phyloP scores from a whole-genome alignment of 805 yeast genomes.

The Millerozyma miso region DNA sequence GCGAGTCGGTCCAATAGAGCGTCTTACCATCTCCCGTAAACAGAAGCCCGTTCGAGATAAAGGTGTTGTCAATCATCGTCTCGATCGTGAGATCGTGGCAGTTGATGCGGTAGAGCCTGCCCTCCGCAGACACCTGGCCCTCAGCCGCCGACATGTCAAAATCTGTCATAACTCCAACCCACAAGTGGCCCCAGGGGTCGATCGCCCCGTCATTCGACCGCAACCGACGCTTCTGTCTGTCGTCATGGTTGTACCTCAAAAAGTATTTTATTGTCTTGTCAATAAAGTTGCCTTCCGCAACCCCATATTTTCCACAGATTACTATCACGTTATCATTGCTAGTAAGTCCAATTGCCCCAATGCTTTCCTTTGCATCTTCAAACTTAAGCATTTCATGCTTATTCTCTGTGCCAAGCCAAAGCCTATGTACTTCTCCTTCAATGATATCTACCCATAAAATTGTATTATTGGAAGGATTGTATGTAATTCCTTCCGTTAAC shows the following conservation, averaged over 20 bases:
- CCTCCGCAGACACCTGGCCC: constrained; percentile 41
- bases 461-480: constrained; percentile 51
- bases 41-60: constrained; percentile 66
- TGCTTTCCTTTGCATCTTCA: constrained; percentile 32
- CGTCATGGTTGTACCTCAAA: constrained; percentile 32
- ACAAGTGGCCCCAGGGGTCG: constrained; percentile 70
- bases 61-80: constrained; percentile 30
- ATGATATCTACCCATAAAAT: constrained; percentile 45
- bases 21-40: constrained; percentile 25
- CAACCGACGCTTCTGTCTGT: constrained; percentile 16
- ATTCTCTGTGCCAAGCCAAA: constrained; percentile 13
- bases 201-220: constrained; percentile 79
- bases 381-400: constrained; percentile 39
- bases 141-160: constrained; percentile 30
- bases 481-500: constrained; percentile 65
- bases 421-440: constrained; percentile 35
- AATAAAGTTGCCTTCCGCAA: constrained; percentile 49
- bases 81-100: constrained; percentile 27
- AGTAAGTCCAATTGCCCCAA: constrained; percentile 75
- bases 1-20: constrained; percentile 41
- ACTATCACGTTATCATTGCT: constrained; percentile 48
- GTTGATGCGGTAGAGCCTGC: constrained; percentile 40
- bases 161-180: constrained; percentile 78
- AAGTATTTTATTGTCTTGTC: constrained; percentile 36
- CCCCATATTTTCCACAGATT: constrained; percentile 63